Percentiles rank a stretch among this genome's conserved stretches.
phyloP scores from a whole-genome alignment of 352 stramenopile species.

The Globisporangium cystogenes region DNA sequence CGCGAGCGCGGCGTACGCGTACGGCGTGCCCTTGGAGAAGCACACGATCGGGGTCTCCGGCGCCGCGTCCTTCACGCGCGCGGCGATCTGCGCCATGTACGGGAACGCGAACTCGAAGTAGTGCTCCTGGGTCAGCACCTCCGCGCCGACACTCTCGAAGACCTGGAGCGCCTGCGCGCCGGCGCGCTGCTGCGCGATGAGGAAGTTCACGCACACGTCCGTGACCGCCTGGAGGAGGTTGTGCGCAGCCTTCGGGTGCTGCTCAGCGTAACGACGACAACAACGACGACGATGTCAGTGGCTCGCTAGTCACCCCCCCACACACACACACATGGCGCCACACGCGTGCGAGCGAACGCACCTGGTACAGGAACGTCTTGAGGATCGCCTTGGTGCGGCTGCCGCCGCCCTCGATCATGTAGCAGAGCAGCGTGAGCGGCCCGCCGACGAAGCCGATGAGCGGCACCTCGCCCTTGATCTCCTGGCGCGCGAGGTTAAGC shows the following conservation, averaged over 20 bases:
- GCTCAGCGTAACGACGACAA: not conserved
- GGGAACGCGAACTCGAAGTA: conserved; percentile 96
- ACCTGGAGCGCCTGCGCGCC: conserved; percentile 95
- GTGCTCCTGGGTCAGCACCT: conserved; percentile 91
- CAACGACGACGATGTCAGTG: not conserved
- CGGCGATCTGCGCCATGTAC: conserved; percentile 79
- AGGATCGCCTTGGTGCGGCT: conserved; percentile 94
- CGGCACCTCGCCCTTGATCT: conserved; percentile 90
- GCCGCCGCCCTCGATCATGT: conserved; percentile 97
- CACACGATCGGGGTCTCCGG: conserved; percentile 70
- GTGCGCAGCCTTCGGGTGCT: conserved; percentile 87
- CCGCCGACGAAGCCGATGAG: conserved; percentile 98
- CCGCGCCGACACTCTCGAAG: conserved; percentile 96
- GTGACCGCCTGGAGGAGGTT: conserved; percentile 93
- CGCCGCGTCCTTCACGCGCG: conserved; percentile 66
- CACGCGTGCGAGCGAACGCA: not conserved
- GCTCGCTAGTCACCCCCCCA: too few relatives aligned
- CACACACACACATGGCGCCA: not conserved
- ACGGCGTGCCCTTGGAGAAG: conserved; percentile 84
- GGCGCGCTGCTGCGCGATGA: conserved; percentile 91
- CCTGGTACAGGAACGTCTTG: conserved; percentile 93
- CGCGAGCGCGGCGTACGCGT: conserved; percentile 67
- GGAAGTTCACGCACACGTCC: conserved; percentile 94
- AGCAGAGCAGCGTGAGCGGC: conserved; percentile 97
- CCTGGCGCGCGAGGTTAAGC: conserved; percentile 90